Base-by-base conservation (phyloP, 805 yeast species). In the Lipomyces sp. region DNA sequence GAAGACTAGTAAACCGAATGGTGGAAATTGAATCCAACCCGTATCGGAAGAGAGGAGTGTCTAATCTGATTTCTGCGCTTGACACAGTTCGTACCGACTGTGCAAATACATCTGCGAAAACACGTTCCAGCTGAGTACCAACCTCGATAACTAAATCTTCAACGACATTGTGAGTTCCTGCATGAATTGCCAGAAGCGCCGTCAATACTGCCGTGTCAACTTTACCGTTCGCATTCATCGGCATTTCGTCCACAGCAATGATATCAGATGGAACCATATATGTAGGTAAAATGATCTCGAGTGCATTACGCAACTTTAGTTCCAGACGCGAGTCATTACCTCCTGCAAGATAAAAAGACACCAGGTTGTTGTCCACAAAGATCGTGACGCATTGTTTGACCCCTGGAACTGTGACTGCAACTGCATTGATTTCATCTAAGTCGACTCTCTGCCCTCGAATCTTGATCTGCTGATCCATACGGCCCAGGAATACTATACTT, bases 371-470 rank as follows among this genome's bases (percentile, higher is more conserved):
- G 15, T 59, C 53, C 11, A 51, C 15, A 24, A 69, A 53, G 39
- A 59, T 57, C 10, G 71, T 32, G 24, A 63, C 64, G 15, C 67
- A 62, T 13, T 68, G 70, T 10, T 59, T 35, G 18, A 56, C 62
- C 18, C 29, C 72, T n/a, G n/a, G 42, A 4, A 58, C 13, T 7
- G 50, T 29, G 15, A 7, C 30, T 10, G 60, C 59, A n/a, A 4
- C 69, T 3, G 64, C 15, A 29, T 69, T 73, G 4, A 75, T 73
- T 51, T 75, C 77, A 4, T 71, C 75, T 0, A 75, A 68, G 60
- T 75, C 77, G 11, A 75, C 64, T 6, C 77, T 64, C 45, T 75
- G 77, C 8, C 77, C 77, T 15, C 75, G 67, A 4, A 75, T 53
- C 59, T 75, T 75, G 42, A 75, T 74, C 55, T 75, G 77, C 35